Conservation (phyloP, 73 alveolate genomes). For the Stentor roeselii region DNA sequence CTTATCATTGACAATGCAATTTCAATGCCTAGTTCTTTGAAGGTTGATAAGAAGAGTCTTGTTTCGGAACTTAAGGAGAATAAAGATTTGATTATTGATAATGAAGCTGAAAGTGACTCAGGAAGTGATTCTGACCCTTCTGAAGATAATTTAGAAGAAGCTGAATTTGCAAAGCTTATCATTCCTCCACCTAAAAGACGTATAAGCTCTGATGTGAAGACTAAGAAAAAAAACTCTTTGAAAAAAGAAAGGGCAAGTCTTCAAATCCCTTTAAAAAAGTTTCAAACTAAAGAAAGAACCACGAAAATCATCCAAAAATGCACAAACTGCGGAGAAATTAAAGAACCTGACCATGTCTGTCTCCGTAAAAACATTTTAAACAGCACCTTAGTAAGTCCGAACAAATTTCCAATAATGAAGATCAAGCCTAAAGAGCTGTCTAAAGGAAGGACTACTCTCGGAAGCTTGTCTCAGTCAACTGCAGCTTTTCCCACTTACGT, state of each 20-base stretch:
- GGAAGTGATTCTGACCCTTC: constrained; percentile 31
- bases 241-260: neutral
- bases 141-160: constrained; percentile 14
- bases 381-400: neutral
- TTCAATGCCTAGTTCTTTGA: neutral
- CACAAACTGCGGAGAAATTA: constrained; percentile 11
- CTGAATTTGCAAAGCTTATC: constrained; percentile 28
- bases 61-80: neutral
- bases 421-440: neutral
- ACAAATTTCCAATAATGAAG: neutral
- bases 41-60: neutral
- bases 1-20: constrained; percentile 44
- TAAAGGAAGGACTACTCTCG: neutral
- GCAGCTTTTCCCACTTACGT: neutral
- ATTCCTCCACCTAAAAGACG: constrained; percentile 6
- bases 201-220: constrained; percentile 19
- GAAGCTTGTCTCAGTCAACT: neutral
- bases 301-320: constrained; percentile 10
- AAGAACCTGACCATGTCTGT: neutral
- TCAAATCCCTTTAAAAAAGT: neutral
- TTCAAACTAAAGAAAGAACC: neutral
- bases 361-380: neutral
- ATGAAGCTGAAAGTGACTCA: neutral
- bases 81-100: neutral
- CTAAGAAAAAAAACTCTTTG: neutral